phyloP scores from a whole-genome alignment of 2,329 filamentous ascomycete species.

The Diaporthe citri region DNA sequence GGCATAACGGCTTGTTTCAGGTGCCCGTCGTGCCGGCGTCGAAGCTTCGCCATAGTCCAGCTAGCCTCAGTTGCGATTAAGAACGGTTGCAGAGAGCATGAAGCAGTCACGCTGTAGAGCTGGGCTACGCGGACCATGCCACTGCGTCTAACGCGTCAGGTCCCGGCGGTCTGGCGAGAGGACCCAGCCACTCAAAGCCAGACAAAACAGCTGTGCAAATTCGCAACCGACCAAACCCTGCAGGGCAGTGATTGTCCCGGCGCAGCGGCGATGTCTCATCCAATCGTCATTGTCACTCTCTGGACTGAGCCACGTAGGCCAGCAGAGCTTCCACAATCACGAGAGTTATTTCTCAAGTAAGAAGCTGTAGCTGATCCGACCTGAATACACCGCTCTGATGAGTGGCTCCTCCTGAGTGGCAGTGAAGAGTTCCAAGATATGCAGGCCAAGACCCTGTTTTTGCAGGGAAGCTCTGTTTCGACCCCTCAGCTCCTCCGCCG shows the following conservation, averaged over 20 bases:
- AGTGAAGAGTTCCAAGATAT: constrained; percentile 38
- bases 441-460: constrained; percentile 39
- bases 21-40: not conserved
- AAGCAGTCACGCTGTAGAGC: not conserved
- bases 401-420: constrained; percentile 36
- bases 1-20: constrained; percentile 29
- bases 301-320: constrained; percentile 18
- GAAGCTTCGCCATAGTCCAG: constrained; percentile 1
- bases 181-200: constrained; percentile 11
- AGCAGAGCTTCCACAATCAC: constrained; percentile 27
- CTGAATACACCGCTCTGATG: constrained; percentile 37
- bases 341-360: constrained; percentile 12
- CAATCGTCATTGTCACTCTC: not conserved
- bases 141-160: constrained; percentile 15
- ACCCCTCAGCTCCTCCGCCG: constrained; percentile 31
- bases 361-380: not conserved
- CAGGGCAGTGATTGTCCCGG: not conserved
- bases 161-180: constrained; percentile 27
- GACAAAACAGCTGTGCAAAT: not conserved
- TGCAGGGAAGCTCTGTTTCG: constrained; percentile 38
- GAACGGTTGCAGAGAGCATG: not conserved
- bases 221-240: constrained; percentile 1
- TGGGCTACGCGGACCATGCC: not conserved
- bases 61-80: not conserved
- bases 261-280: constrained; percentile 27